Percentiles rank a stretch among this genome's conserved stretches.
These are phyloP conservation scores for Plasmodium malariae DNA, from an alignment of 169 alveolate species.

Conservation along the genomic window DNA sequence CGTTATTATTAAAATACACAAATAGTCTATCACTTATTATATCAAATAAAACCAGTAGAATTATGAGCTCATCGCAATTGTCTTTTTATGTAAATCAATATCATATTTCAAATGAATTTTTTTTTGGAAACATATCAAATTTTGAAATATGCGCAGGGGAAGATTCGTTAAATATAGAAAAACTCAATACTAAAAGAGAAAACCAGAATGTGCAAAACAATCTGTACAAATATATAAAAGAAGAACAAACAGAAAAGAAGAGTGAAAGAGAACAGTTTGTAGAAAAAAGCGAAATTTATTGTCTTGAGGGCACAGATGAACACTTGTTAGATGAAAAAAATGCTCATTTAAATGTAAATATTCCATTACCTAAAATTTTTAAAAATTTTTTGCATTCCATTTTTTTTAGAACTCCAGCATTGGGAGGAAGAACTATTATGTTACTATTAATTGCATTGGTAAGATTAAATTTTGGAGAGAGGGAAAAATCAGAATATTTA, in stretches of 20 bases:
- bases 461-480: constrained; percentile 83
- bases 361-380: constrained; percentile 79
- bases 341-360: constrained; percentile 19
- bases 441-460: constrained; percentile 83
- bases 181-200: not conserved
- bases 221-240: not conserved
- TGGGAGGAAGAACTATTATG: constrained; percentile 85
- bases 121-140: constrained; percentile 23
- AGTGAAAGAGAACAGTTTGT: not conserved
- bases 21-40: constrained; percentile 48
- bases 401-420: constrained; percentile 86
- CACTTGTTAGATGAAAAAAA: not conserved
- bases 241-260: not conserved
- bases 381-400: constrained; percentile 82
- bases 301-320: not conserved
- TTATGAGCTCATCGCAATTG: constrained; percentile 29
- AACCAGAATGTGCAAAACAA: not conserved
- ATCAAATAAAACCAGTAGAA: constrained; percentile 37
- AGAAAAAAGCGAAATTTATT: not conserved
- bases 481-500: constrained; percentile 79
- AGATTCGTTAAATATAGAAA: not conserved
- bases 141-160: not conserved
- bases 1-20: constrained; percentile 53
- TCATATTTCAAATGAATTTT: constrained; percentile 46
- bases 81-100: constrained; percentile 49